phyloP scores from a whole-genome alignment of 2,329 filamentous ascomycete genomes.

The Dactylellina drechsleri region DNA sequence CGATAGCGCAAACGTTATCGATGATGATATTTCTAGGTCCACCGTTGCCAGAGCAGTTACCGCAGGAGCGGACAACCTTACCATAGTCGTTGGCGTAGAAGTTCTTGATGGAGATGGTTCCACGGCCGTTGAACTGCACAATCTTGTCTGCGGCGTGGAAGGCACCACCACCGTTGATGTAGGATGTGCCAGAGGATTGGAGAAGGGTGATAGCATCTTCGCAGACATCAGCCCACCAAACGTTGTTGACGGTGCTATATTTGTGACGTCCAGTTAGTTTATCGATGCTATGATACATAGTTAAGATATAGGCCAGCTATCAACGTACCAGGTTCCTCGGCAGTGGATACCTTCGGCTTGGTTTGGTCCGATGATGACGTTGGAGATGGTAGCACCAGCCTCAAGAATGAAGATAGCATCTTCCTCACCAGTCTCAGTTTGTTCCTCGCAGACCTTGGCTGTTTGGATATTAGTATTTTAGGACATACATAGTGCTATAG shows the following conservation, averaged over 20 bases:
- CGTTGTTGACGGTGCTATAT: conserved; percentile 57
- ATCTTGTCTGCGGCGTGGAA: conserved; percentile 65
- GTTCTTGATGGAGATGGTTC: conserved; percentile 62
- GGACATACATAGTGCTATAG: too few relatives aligned
- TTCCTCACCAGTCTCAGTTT: conserved; percentile 63
- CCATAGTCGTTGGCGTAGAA: conserved; percentile 62
- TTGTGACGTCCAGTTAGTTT: too few relatives aligned
- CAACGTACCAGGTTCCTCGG: conserved; percentile 57
- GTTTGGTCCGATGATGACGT: conserved; percentile 62
- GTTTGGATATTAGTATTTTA: too few relatives aligned
- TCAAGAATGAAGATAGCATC: conserved; percentile 61
- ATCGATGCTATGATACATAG: too few relatives aligned
- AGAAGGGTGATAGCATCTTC: conserved; percentile 54
- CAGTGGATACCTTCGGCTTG: conserved; percentile 63
- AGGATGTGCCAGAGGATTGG: conserved; percentile 57
- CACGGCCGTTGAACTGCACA: conserved; percentile 65
- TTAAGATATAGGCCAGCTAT: too few relatives aligned
- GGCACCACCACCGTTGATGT: conserved; percentile 65
- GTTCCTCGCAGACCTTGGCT: conserved; percentile 62
- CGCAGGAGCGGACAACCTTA: conserved; percentile 66
- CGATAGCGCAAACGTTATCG: conserved; percentile 62
- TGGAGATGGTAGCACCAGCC: conserved; percentile 55
- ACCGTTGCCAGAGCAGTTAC: conserved; percentile 62
- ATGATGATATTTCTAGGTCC: conserved; percentile 61
- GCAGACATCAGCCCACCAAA: conserved; percentile 56